These are phyloP conservation scores for Dioszegia crocea DNA, from an alignment of 768 basidiomycete genomes.

Conservation along the genomic window DNA sequence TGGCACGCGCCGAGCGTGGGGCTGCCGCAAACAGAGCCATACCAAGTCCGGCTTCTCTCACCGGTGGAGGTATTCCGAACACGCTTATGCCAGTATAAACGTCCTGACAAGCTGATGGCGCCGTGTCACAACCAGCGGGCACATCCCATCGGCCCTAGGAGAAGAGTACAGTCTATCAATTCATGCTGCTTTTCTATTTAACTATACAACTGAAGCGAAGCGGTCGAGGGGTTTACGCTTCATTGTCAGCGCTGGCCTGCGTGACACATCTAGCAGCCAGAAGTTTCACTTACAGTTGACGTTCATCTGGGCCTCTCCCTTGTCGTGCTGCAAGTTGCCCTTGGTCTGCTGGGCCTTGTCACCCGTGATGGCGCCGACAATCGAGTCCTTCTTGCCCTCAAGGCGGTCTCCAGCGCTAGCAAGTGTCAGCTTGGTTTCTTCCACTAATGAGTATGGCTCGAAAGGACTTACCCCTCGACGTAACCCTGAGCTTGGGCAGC, in stretches of 20 bases:
- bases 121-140: too few relatives aligned
- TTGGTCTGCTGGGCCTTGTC: constrained; percentile 44
- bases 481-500: constrained; percentile 48
- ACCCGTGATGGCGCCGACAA: constrained; percentile 47
- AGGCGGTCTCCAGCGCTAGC: constrained; percentile 41
- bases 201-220: too few relatives aligned
- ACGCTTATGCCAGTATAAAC: too few relatives aligned
- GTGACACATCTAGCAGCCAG: background rate
- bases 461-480: constrained; percentile 41
- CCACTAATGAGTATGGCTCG: background rate
- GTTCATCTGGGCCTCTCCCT: constrained; percentile 17
- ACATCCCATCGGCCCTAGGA: too few relatives aligned
- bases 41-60: too few relatives aligned
- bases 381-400: constrained; percentile 46
- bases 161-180: too few relatives aligned
- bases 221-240: background rate
- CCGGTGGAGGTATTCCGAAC: too few relatives aligned
- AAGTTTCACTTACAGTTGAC: constrained; percentile 6
- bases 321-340: constrained; percentile 43
- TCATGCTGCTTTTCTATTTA: too few relatives aligned
- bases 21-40: too few relatives aligned
- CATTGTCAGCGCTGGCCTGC: background rate
- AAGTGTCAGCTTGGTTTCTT: background rate
- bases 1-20: too few relatives aligned
- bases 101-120: too few relatives aligned